These are phyloP conservation scores for Salix caprea DNA, from an alignment of 345 rosid genomes.

Conservation along the genomic window DNA sequence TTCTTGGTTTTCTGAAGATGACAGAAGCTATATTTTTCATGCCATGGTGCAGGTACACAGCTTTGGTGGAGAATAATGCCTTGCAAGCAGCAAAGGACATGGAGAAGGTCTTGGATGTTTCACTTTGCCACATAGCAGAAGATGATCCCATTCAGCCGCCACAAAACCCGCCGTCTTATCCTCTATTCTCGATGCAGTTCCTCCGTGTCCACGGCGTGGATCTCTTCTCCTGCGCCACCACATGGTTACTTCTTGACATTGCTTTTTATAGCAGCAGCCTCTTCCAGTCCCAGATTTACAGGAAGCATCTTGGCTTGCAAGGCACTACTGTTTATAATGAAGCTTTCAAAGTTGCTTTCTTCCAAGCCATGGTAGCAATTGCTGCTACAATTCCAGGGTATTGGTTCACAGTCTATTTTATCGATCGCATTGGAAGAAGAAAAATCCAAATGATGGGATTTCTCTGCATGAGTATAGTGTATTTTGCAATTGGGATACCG, in stretches of 20 bases:
- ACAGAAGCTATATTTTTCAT: background rate
- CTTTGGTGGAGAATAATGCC: constrained; percentile 62
- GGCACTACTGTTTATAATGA: constrained; percentile 30
- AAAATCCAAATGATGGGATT: constrained; percentile 64
- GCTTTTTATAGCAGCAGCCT: constrained; percentile 67
- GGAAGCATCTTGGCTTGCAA: background rate
- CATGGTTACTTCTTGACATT: constrained; percentile 66
- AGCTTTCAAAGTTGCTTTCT: constrained; percentile 40
- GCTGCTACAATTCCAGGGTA: constrained; percentile 66
- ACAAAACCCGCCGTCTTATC: constrained; percentile 27
- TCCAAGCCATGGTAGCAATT: constrained; percentile 45
- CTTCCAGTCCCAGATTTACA: constrained; percentile 53
- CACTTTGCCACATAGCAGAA: constrained; percentile 45
- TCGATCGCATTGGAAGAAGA: constrained; percentile 60
- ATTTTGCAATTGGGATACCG: constrained; percentile 44
- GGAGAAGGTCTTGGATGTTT: constrained; percentile 48
- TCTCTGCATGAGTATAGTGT: constrained; percentile 52
- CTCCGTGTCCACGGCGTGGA: constrained; percentile 58
- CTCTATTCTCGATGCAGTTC: constrained; percentile 58
- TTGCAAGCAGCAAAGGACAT: constrained; percentile 67
- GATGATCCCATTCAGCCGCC: constrained; percentile 21
- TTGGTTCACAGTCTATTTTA: constrained; percentile 55
- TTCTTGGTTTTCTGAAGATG: background rate
- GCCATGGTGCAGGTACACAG: constrained; percentile 48
- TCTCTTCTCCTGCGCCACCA: constrained; percentile 51